Evolutionary conservation across 1,284 basidiomycete species (phyloP), one percentile per base, ranked within the genome.

Genomic region (Clitocybe nebularis): DNA sequence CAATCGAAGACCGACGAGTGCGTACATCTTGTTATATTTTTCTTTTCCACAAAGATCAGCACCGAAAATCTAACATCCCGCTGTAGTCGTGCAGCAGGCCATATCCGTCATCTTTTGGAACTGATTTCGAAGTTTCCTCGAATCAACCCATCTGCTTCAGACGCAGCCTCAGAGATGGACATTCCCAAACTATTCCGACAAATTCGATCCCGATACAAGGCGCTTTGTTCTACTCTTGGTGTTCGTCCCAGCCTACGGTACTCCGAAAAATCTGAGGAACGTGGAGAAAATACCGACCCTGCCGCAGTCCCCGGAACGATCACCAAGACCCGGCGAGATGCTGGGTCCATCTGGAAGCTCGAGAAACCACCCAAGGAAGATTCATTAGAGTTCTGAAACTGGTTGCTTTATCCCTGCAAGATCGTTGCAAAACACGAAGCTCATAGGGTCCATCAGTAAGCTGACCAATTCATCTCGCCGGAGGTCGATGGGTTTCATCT

Each of bases 181-280:
- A 77, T 92, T 35, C 66, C 80, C 7, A 79, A 78, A 42, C 77
- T 93, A 17, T 78, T 95, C 46, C 79, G 83, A 29, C 82, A 88
- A 51, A 94, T 96, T 48, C 80, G 92, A 22, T 90, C 93, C 2
- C 77, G 89, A 52, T 96, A 97, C 66, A 87, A 87, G 54, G 75
- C 84, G 0, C 77, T 93, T 14, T 97, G 93, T 55, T 81, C 92
- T 0, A 78, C 79, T 0, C 69, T 97, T n/a, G 88, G 89, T 24
- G 73, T 91, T 5, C 70, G 80, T 24, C 84, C 90, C 1, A 75
- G 75, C 23, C 47, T 85, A 20, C 68, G 74, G 5, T 68, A 71
- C 13, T 58, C 60, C 5, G 60, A 55, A 3, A 47, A 40, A 9
- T 43, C 56, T 5, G 44, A 48, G 25, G 53, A 48, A 24, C 46